Conservation (phyloP, 2,329 filamentous ascomycete species). For the Xylariomycetidae sp. region DNA sequence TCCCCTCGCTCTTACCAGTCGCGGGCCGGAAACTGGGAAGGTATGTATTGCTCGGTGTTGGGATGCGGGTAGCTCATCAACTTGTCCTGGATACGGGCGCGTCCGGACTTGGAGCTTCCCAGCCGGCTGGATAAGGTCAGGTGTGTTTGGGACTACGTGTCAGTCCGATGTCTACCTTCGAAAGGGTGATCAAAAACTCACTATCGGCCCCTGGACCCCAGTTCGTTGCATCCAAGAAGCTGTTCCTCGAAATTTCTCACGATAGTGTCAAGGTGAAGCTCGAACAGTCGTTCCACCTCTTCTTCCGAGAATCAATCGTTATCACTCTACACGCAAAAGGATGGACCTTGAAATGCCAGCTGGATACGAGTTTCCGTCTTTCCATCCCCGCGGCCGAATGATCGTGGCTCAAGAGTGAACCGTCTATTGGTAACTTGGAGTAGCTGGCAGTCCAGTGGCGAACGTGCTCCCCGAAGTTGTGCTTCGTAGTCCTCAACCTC, state of each 20-base stretch:
- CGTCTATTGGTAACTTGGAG: slow-evolving; percentile 39
- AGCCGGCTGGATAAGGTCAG: slow-evolving; percentile 42
- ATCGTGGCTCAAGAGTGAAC: slow-evolving; percentile 35
- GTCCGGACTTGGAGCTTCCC: slow-evolving; percentile 42
- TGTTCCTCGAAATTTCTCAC: slow-evolving; percentile 34
- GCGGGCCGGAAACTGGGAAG: slow-evolving; percentile 44
- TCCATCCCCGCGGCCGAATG: slow-evolving; percentile 34
- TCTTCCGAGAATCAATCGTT: slow-evolving; percentile 24
- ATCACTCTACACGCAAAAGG: slow-evolving; percentile 3
- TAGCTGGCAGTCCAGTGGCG: slow-evolving; percentile 34
- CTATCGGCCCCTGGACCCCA: slow-evolving; percentile 29
- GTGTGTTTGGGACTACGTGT: too few relatives aligned
- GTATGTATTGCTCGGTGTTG: slow-evolving; percentile 33
- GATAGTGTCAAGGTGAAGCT: slow-evolving; percentile 36
- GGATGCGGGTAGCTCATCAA: slow-evolving; percentile 29
- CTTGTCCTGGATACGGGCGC: slow-evolving; percentile 35
- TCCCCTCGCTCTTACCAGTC: slow-evolving; percentile 51
- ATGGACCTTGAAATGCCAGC: slow-evolving; percentile 32
- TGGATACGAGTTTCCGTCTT: slow-evolving; percentile 35
- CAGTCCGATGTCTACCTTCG: slow-evolving; percentile 36
- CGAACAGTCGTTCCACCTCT: slow-evolving; percentile 40
- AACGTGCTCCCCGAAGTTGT: slow-evolving; percentile 39
- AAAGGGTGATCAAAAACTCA: slow-evolving; percentile 14
- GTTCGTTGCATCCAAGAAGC: slow-evolving; percentile 32
- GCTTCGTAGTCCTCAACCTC: slow-evolving; percentile 32